Percentiles rank a stretch among this genome's conserved stretches.
phyloP scores from a whole-genome alignment of 2,329 filamentous ascomycete species.

The Colletotrichum truncatum region DNA sequence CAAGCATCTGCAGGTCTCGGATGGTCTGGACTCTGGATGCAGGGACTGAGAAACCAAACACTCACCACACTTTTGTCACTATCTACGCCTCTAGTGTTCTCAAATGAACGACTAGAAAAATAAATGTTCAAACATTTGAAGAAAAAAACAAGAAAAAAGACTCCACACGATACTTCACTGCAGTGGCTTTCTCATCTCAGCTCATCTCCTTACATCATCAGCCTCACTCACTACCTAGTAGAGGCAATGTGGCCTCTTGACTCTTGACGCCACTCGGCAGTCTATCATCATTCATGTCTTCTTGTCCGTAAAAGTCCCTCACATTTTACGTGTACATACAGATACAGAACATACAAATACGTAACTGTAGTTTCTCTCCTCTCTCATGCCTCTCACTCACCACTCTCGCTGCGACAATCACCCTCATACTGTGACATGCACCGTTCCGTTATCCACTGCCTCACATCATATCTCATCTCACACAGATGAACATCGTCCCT shows the following conservation, averaged over 20 bases:
- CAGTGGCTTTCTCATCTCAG: neutral
- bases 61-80: too few species aligned
- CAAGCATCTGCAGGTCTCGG: neutral
- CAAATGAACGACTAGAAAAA: too few species aligned
- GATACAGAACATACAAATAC: too few species aligned
- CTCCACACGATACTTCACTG: too few species aligned
- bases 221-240: neutral
- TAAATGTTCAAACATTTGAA: too few species aligned
- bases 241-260: neutral
- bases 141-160: too few species aligned
- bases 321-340: too few species aligned
- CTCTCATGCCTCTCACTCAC: too few species aligned
- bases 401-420: too few species aligned
- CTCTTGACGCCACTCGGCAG: neutral
- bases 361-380: too few species aligned
- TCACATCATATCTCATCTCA: neutral
- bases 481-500: neutral
- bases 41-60: neutral
- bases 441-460: neutral
- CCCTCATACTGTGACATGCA: neutral
- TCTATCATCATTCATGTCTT: neutral
- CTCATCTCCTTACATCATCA: constrained; percentile 1
- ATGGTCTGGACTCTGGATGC: neutral
- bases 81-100: too few species aligned
- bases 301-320: too few species aligned